Base-by-base conservation (phyloP, 164 flowering plant species). In the Liquidambar formosana region DNA sequence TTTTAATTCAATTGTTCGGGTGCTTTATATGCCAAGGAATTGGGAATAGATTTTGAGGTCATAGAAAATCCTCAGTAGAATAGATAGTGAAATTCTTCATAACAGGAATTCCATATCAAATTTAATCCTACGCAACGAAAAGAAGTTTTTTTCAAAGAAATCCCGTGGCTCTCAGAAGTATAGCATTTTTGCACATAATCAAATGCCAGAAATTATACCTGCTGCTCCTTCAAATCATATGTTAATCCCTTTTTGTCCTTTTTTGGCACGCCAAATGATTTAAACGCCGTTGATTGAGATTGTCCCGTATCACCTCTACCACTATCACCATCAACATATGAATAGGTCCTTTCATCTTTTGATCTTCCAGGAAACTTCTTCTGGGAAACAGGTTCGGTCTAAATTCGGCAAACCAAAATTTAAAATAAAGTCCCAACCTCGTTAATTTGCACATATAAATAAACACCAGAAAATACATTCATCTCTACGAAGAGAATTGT, bases 221-320 rank as follows among this genome's bases (percentile, higher is more conserved):
- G 93, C 70, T 81, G 84, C 68, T 92, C 97, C 67, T 82, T 88
- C 15, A 71, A 38, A 60, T 86, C 92, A 77, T 66, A 49, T 14
- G 66, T 59, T 69, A 77, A 66, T 26, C 83, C 88, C 66, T 80
- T 82, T 67, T 75, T 85, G 18, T 84, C 94, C 66, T 86, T 88
- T 67, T 70, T 88, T 63, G 82, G 86, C 49, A 66, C 51, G 33
- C 89, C 91, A 66, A 77, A 63, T 28, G 92, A 81, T 76, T 82
- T 86, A 66, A 72, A 81, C 0, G 79, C 76, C 19, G 76, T 56
- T 5, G 94, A 76, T 65, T 77, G 85, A 60, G 84, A 38, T 67
- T 75, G 71, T 23, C 74, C 76, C 3, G 23, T 53, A 58, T 84
- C 77, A 41, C 70, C 71, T 80, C 68, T 68, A 51, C 71, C 71